phyloP scores from a whole-genome alignment of 1,284 basidiomycete species.

The Cryptococcus amylolentus region DNA sequence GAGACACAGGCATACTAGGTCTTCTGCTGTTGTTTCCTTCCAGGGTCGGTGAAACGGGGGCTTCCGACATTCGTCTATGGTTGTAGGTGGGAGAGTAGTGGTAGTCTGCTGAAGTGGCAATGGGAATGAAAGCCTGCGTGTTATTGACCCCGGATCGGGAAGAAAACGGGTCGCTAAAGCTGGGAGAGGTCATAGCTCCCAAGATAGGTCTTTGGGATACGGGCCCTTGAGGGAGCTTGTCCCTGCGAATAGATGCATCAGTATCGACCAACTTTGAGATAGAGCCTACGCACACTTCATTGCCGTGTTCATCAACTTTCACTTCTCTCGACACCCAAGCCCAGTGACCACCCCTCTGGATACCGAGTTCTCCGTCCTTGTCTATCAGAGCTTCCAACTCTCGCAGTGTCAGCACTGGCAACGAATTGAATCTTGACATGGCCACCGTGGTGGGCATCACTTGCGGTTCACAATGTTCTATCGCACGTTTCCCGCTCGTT shows the following conservation, averaged over 20 bases:
- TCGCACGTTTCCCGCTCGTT: background rate
- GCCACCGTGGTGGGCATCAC: slow-evolving; percentile 19
- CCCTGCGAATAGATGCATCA: background rate
- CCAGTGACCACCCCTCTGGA: slow-evolving; percentile 32
- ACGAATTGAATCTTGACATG: slow-evolving; percentile 36
- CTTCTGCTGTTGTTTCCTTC: slow-evolving; percentile 6
- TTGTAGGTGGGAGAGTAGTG: slow-evolving; percentile 18
- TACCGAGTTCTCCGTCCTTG: slow-evolving; percentile 40
- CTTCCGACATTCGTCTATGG: slow-evolving; percentile 17
- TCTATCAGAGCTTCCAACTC: slow-evolving; percentile 33
- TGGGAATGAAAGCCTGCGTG: slow-evolving; percentile 7
- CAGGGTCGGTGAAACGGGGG: background rate
- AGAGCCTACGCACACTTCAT: slow-evolving; percentile 9
- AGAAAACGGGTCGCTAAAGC: slow-evolving; percentile 23
- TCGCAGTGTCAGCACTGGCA: slow-evolving; percentile 35
- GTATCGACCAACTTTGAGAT: background rate
- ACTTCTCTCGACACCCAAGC: slow-evolving; percentile 33
- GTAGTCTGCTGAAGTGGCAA: slow-evolving; percentile 20
- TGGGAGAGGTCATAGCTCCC: slow-evolving; percentile 7
- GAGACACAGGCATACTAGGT: slow-evolving; percentile 8
- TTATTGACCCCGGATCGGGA: background rate
- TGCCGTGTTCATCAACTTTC: slow-evolving; percentile 11
- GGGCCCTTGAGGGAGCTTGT: background rate
- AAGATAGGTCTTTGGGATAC: background rate
- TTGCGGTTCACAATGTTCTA: background rate